Percentiles rank a stretch among this genome's conserved stretches.
phyloP scores from a whole-genome alignment of 441 rosid species.

The Gossypium trilobum region DNA sequence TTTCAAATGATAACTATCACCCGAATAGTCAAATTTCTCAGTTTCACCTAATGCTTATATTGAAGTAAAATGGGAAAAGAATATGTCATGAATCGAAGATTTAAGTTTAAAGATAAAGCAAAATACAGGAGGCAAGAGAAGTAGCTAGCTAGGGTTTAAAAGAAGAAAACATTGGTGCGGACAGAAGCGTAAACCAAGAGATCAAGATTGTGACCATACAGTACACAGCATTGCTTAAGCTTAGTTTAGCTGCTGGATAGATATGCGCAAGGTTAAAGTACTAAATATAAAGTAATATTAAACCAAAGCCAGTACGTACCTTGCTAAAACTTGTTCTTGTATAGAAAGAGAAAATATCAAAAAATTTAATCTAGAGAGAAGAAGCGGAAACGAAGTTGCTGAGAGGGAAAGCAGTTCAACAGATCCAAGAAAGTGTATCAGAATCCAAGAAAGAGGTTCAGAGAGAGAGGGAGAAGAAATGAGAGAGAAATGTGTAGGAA shows the following conservation, averaged over 20 bases:
- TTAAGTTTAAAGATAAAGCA: background rate
- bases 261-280: background rate
- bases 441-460: slow-evolving; percentile 17
- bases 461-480: background rate
- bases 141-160: background rate
- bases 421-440: slow-evolving; percentile 28
- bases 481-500: slow-evolving; percentile 24
- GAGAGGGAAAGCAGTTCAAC: slow-evolving; percentile 25
- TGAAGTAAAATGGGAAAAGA: background rate
- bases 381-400: slow-evolving; percentile 16
- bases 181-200: background rate
- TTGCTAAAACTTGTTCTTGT: background rate
- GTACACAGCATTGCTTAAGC: background rate
- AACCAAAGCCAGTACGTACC: background rate
- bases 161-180: background rate
- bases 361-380: slow-evolving; percentile 14
- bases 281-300: too few species aligned
- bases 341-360: background rate
- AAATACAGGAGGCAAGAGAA: background rate
- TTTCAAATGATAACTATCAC: slow-evolving; percentile 14
- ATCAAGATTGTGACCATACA: background rate
- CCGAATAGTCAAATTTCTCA: background rate
- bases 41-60: background rate
- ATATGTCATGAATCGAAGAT: background rate
- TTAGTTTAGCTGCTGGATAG: background rate